Evolutionary conservation across 163 green algal genomes (phyloP), one percentile per base, ranked within the genome.

Genomic region (Volvox carteri): DNA sequence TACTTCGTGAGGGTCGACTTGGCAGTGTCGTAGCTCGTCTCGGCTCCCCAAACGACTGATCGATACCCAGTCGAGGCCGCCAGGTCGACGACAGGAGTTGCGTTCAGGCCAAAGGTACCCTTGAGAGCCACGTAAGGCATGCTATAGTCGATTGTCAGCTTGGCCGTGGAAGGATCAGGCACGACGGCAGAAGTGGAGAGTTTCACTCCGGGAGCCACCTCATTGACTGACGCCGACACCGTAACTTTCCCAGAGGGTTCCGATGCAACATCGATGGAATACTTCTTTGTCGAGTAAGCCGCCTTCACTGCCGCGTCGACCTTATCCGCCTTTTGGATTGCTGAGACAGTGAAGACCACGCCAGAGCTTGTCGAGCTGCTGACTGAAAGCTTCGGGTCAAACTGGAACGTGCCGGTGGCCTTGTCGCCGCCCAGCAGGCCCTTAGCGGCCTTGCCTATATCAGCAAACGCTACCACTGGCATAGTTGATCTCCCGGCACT

Each of bases 311-410:
- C 68, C 9, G 88, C 52, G 21, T 87, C 83, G 21, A 90, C 81
- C 83, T 93, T 94, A 50, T 95, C 93, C 54, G 78, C 92, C 85
- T 95, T 95, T 39, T 90, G 88, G 19, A 88, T 75, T 0, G 85
- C 87, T 4, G 46, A 87, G 16, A 92, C 48, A 5, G 87, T 90
- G 9, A 95, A 73, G 18, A 79, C 73, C 18, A 95, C 86, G 65
- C 91, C 90, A 25, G 90, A 89, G 52, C 84, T 85, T 28, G 93
- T 93, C 21, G 90, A 92, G 39, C 75, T 89, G 67, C 81, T 81
- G 37, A 92, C 86, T 23, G 91, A 87, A 37, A 95, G 23, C 84
- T 94, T 94, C 41, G 93, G 90, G 86, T 95, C 92, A 42, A 92
- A 93, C 41, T 92, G 84, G 81, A 92, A 95, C 0, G 86, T 78